Conservation (phyloP, 2,329 filamentous ascomycete species). For the Penicillium sp. region DNA sequence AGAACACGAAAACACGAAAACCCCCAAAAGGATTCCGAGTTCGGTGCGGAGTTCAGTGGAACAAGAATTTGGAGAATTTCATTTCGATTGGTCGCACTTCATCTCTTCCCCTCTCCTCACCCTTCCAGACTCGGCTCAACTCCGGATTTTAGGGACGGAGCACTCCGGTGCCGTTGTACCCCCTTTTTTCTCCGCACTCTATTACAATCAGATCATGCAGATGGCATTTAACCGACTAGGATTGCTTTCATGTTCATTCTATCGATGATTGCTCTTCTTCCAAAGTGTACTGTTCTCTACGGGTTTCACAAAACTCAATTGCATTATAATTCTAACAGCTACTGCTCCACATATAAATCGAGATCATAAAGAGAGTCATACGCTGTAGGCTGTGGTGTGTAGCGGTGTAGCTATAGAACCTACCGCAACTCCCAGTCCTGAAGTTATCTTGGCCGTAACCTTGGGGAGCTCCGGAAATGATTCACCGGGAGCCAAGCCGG, state of each 20-base stretch:
- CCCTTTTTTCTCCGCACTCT: slow-evolving; percentile 5
- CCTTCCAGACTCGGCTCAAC: slow-evolving; percentile 17
- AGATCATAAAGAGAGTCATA: neutral
- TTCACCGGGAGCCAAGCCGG: slow-evolving; percentile 5
- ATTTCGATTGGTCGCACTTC: slow-evolving; percentile 4
- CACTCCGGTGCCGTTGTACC: neutral
- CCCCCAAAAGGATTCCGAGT: slow-evolving; percentile 6
- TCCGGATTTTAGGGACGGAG: slow-evolving; percentile 11
- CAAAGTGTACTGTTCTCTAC: neutral
- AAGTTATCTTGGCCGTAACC: neutral
- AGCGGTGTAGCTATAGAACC: neutral
- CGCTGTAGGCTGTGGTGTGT: neutral
- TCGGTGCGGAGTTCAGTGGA: slow-evolving; percentile 19
- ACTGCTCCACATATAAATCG: neutral
- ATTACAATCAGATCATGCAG: neutral
- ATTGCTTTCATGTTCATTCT: neutral
- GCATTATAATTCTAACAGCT: neutral
- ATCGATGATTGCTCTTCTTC: neutral
- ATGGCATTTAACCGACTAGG: neutral
- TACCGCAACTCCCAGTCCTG: neutral
- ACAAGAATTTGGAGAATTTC: slow-evolving; percentile 16
- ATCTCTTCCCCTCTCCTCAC: slow-evolving; percentile 1
- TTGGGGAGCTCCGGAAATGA: neutral
- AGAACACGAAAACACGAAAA: neutral
- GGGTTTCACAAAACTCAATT: neutral